Base-by-base conservation (phyloP, 2,329 filamentous ascomycete species). In the Fusarium graminum region DNA sequence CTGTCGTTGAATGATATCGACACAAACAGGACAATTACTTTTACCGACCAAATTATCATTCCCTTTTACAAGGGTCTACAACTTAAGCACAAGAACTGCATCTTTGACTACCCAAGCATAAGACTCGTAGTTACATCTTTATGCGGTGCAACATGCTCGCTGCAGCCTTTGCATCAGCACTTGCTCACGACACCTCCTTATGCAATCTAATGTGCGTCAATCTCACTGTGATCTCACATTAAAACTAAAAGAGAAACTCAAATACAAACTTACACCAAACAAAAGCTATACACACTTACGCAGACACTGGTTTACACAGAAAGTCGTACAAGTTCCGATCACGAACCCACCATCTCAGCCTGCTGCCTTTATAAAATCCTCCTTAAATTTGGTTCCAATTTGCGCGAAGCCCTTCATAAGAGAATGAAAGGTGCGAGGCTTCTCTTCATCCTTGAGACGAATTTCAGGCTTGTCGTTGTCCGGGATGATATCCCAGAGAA, bases 401-500 rank as follows among this genome's bases (percentile, higher is more conserved):
- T 43, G 34, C n/a, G 12, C 19, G 9, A n/a, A 3, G 2, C 22
- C 39, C n/a, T 29, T n/a, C 1, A 5, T 3, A 10, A 64, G 28
- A n/a, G 61, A 28, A 10, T 7, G 28, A 42, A 16, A 58, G 12
- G 25, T 36, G 6, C 41, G 40, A 29, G 49, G 41, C 10, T 10
- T 25, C 13, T 46, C 28, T n/a, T 4, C 41, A 2, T n/a, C 28
- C 38, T 36, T 22, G 7, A 17, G 40, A 4, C 34, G 28, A 36
- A 46, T 22, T 7, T 40, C 46, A 2, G 50, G 22, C 7, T 39
- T 60, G 12, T 32, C 32, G 22, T 57, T 19, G 9, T 45, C 25
- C 13, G 26, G 43, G 29, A 44, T 14, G 8, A 61, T 39, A 13
- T 14, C 16, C 50, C 42, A 60, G 25, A 68, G 46, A 43, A 67